Evolutionary conservation across 2,329 filamentous ascomycete genomes (phyloP), one percentile per base, ranked within the genome.

Genomic region (Monosporascus sp.): DNA sequence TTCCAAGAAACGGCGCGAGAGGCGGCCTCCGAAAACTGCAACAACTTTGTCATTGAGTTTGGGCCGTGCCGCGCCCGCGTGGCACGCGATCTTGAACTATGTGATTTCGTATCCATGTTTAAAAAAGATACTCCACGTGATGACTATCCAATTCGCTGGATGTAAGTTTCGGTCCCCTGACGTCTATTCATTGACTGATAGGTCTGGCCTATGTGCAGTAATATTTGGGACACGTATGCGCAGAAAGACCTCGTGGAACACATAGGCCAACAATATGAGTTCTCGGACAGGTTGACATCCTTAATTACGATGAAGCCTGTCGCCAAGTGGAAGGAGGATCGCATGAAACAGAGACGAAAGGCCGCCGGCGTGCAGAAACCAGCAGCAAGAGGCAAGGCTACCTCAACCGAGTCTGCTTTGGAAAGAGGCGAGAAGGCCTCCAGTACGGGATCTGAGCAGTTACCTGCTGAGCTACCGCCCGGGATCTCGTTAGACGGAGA

Each of bases 11-110:
- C 77, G 46, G 68, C 78, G 53, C 47, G 64, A 1, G 65, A 72
- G 41, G 74, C 77, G 5, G 67, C 70, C 16, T 65, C 70, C 44
- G 66, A 69, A 2, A 53, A 64, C 0, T 79, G 78, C 20, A 68
- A 61, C 37, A 88, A 86, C 64, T 87, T 88, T 60, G 78, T 86
- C 35, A 72, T 88, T n/a, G 81, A 86, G 59, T 87, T 88, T 62
- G 81, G 81, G 11, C 75, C 77, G 45, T 68, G 78, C 2, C 66
- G 74, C 41, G 81, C 83, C 38, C 77, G 72, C 52, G 79, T 83
- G 55, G 81, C 79, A 3, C 78, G 80, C 50, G 72, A 87, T 59
- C 68, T 88, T 8, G 63, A 68, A 3, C 61, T 67, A 1, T 57
- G 68, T 2, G 72, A 78, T 3, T 66, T 85, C 31, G 53, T 66